These are phyloP conservation scores for Rhexocercosporidium sp. DNA, from an alignment of 2,329 filamentous ascomycete genomes.

Conservation along the genomic window DNA sequence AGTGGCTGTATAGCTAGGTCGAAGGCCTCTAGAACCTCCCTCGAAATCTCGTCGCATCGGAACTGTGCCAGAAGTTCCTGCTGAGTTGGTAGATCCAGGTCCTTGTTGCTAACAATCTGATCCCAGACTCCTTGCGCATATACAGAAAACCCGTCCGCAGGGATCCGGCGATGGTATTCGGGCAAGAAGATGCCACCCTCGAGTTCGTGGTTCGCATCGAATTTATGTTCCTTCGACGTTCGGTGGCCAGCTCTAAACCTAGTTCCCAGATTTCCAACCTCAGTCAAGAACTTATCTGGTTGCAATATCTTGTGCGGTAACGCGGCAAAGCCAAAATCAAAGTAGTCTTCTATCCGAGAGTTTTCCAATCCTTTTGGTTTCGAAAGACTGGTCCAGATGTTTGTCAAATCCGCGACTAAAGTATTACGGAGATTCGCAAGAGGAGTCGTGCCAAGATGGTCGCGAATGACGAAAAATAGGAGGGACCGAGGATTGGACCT, in stretches of 20 bases:
- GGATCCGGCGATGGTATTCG: conserved; percentile 94
- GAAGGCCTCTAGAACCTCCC: conserved; percentile 84
- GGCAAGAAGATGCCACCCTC: conserved; percentile 86
- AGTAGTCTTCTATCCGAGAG: conserved; percentile 93
- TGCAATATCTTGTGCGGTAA: conserved; percentile 97
- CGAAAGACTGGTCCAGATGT: conserved; percentile 91
- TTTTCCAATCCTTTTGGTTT: conserved; percentile 89
- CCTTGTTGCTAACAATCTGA: conserved; percentile 98
- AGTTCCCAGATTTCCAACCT: conserved; percentile 78
- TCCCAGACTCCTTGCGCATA: conserved; percentile 97
- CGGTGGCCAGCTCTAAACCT: conserved; percentile 84
- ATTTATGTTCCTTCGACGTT: conserved; percentile 64
- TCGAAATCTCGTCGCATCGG: conserved; percentile 93
- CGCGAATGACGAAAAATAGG: conserved; percentile 97
- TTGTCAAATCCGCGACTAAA: conserved; percentile 84
- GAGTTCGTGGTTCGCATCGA: conserved; percentile 71
- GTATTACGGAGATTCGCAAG: conserved; percentile 90
- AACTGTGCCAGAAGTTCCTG: conserved; percentile 97
- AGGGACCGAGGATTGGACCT: conserved; percentile 88
- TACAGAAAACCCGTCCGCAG: conserved; percentile 93
- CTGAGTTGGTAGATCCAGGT: conserved; percentile 93
- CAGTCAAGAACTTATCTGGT: conserved; percentile 84
- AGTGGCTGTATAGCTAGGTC: conserved; percentile 82
- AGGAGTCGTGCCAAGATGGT: conserved; percentile 92
- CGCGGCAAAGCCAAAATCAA: conserved; percentile 96